Base-by-base conservation (phyloP, 2,329 filamentous ascomycete species). In the Myriangium duriaei region DNA sequence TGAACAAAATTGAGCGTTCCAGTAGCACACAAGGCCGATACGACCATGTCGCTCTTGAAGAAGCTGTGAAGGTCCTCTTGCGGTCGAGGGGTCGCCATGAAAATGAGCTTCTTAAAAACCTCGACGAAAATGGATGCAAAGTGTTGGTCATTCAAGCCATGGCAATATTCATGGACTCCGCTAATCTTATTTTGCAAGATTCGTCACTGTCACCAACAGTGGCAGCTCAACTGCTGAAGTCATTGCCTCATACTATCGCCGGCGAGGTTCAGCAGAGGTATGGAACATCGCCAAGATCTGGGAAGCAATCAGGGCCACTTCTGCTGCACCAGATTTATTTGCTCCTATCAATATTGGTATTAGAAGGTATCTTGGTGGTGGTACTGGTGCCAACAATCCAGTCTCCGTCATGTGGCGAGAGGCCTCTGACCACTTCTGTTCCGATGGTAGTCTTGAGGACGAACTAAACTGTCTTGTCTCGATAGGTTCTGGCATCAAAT, bases 51-150 rank as follows among this genome's bases (percentile, higher is more conserved):
- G 33, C 26, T 11, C 17, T 39, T 19, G 31, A 37, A 29, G 11
- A 28, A 7, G 30, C 28, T 11, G 30, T 47, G 11, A 37, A 41
- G 18, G 31, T 53, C 5, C 37, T 56, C 18, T 4, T 34, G 7
- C 7, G 5, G 12, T 5, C 9, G 9, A 14, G 32, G 13, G 32
- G 32, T 4, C 17, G 19, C 4, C 4, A 19, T 5, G 13, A 14
- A 9, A 18, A 34, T 11, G 6, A 6, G 11, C 32, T 14, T 4
- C 13, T 34, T 10, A 24, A 24, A 34, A 18, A 34, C 21, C 7
- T n/a, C 29, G 28, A 92, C 84, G 10, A 93, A 93, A 58, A 93
- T 84, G 85, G 91, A 61, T 70, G 81, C 11, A 11, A 21, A 30
- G 11, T 17, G 21, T 21, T 16, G 14, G 7, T 30, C 21, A 7